Conservation (phyloP, 352 stramenopile species). For the Globisporangium yorkense region DNA sequence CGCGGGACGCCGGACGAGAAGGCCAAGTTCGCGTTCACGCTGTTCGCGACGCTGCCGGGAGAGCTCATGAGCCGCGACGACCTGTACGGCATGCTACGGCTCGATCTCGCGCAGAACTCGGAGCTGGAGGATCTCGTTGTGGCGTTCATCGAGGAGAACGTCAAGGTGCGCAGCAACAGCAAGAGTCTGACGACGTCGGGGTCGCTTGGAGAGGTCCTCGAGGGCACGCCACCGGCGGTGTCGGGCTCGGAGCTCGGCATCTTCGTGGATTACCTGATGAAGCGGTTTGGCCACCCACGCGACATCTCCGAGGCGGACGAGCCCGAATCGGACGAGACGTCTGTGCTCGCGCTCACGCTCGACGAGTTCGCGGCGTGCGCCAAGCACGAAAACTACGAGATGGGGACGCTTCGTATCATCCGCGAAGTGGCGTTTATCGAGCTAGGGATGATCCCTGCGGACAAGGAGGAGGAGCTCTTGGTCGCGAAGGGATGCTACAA, state of each 20-base stretch:
- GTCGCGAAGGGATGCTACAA: constrained; percentile 73
- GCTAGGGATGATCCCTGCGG: constrained; percentile 57
- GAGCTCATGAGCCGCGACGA: constrained; percentile 73
- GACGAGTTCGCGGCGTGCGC: constrained; percentile 72
- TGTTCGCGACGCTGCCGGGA: constrained; percentile 57
- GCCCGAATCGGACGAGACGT: constrained; percentile 20
- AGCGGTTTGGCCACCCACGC: constrained; percentile 39
- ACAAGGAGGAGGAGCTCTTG: constrained; percentile 74
- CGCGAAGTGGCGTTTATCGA: constrained; percentile 83
- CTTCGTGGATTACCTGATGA: constrained; percentile 75
- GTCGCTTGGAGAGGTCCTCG: constrained; percentile 47
- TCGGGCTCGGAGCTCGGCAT: constrained; percentile 74
- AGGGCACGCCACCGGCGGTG: constrained; percentile 58
- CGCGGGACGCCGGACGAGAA: constrained; percentile 69
- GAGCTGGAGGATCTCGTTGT: constrained; percentile 62
- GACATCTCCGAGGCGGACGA: constrained; percentile 16
- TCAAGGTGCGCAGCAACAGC: constrained; percentile 30
- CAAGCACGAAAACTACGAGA: constrained; percentile 67
- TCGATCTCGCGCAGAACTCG: constrained; percentile 76
- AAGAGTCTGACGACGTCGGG: constrained; percentile 41
- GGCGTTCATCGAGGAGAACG: constrained; percentile 54
- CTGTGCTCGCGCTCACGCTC: constrained; percentile 38
- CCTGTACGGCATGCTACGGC: constrained; percentile 75
- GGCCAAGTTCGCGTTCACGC: constrained; percentile 69
- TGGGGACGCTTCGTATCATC: constrained; percentile 75